Evolutionary conservation across 306 rosid genomes (phyloP).

Genomic region (Vicia villosa): DNA sequence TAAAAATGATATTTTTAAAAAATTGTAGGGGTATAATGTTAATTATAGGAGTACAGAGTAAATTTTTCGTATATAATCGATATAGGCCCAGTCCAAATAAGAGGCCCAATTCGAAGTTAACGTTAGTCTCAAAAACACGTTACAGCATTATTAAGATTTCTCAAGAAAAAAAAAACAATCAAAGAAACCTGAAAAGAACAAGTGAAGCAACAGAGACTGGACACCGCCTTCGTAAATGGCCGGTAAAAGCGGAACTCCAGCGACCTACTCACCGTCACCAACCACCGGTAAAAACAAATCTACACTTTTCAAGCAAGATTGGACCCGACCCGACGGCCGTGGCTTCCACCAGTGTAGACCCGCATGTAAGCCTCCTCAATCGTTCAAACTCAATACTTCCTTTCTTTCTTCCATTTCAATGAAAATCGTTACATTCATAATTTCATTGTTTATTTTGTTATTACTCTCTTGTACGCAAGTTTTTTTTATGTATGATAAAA

Average conservation of each 20-base stretch:
- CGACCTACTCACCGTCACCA: constrained; percentile 73
- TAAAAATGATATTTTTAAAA: too few relatives aligned
- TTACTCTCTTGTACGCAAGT: background rate
- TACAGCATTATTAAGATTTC: too few relatives aligned
- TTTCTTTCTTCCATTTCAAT: background rate
- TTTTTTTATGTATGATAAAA: background rate
- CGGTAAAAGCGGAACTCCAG: constrained; percentile 59
- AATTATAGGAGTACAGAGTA: too few relatives aligned
- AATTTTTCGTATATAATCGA: too few relatives aligned
- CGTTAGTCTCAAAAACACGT: too few relatives aligned
- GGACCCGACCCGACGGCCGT: constrained; percentile 91
- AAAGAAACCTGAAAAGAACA: too few relatives aligned
- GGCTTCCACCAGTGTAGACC: constrained; percentile 90
- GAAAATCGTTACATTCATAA: background rate
- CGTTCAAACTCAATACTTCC: background rate
- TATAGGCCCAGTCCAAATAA: too few relatives aligned
- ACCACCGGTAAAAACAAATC: constrained; percentile 47
- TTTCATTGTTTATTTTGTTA: background rate
- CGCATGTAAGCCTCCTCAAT: constrained; percentile 56
- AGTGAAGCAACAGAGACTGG: background rate
- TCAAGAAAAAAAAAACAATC: background rate
- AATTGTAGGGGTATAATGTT: too few relatives aligned
- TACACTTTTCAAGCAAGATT: constrained; percentile 48
- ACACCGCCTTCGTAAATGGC: constrained; percentile 56
- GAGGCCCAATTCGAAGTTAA: too few relatives aligned